A percentile compares a stretch with the other conserved stretches of the same genome.
Conservation (phyloP, 2,329 filamentous ascomycete genomes). For the Orbilia blumenaviensis region DNA sequence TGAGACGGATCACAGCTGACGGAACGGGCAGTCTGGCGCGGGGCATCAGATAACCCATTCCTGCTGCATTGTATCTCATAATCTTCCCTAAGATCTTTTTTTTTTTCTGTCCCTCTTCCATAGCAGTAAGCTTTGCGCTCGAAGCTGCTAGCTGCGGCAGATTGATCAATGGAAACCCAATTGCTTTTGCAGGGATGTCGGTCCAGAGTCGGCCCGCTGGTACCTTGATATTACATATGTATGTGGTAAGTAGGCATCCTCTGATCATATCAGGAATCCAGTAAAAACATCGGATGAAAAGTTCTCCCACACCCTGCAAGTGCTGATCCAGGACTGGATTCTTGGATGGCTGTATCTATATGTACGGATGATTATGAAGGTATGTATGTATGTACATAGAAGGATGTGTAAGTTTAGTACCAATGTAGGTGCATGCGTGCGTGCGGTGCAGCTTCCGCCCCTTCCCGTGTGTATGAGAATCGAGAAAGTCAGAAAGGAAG, state of each 20-base stretch:
- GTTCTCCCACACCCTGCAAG: conserved; percentile 30
- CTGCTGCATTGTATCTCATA: no score
- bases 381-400: not conserved
- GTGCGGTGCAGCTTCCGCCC: no score
- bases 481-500: not conserved
- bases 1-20: conserved; percentile 43
- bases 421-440: no score
- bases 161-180: not conserved
- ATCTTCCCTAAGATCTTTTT: no score
- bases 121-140: not conserved
- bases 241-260: no score
- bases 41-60: conserved; percentile 1
- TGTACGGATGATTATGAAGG: not conserved
- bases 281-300: conserved; percentile 53
- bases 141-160: no score
- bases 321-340: not conserved
- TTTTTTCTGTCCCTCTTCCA: not conserved
- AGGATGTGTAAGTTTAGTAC: not conserved
- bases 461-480: not conserved
- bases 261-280: conserved; percentile 35
- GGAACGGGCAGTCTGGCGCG: conserved; percentile 42
- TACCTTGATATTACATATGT: conserved; percentile 12
- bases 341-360: not conserved
- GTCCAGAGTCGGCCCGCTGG: conserved; percentile 33
- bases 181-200: conserved; percentile 38